These are phyloP conservation scores for Fraxinus excelsior DNA, from an alignment of 257 asterid genomes.

Conservation along the genomic window DNA sequence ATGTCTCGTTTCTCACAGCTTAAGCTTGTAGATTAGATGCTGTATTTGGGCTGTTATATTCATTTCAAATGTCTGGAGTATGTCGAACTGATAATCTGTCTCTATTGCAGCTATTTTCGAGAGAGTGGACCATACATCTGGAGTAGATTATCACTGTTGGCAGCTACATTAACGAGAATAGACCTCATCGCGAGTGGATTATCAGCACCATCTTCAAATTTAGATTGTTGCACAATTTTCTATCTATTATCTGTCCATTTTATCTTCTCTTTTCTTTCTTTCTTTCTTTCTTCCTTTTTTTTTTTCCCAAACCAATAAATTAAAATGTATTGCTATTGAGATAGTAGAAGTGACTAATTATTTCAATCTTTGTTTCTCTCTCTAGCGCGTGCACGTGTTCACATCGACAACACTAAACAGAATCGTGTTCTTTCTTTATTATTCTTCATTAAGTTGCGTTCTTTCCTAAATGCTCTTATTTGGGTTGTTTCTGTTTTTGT, in stretches of 20 bases:
- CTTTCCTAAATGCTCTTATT: neutral
- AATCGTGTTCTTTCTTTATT: slow-evolving; percentile 14
- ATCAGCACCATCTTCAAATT: neutral
- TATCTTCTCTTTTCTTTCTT: neutral
- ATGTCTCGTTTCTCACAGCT: neutral
- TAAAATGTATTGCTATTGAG: neutral
- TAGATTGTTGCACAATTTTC: neutral
- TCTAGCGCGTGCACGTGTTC: neutral
- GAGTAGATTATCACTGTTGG: neutral
- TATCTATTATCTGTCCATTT: neutral
- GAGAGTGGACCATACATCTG: neutral
- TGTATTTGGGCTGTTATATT: neutral
- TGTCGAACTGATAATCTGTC: neutral
- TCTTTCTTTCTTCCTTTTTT: neutral
- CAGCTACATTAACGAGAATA: neutral
- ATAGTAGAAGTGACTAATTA: neutral
- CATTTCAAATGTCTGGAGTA: neutral
- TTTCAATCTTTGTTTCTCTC: neutral
- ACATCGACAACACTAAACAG: no score
- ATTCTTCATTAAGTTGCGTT: slow-evolving; percentile 4
- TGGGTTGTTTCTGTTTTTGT: slow-evolving; percentile 1
- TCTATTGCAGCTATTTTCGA: neutral
- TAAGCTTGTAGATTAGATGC: neutral
- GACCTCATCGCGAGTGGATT: neutral
- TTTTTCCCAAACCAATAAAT: neutral